These are phyloP conservation scores for Saksenaea oblongispora DNA, from an alignment of 371 early-diverging fungal genomes.

Conservation along the genomic window DNA sequence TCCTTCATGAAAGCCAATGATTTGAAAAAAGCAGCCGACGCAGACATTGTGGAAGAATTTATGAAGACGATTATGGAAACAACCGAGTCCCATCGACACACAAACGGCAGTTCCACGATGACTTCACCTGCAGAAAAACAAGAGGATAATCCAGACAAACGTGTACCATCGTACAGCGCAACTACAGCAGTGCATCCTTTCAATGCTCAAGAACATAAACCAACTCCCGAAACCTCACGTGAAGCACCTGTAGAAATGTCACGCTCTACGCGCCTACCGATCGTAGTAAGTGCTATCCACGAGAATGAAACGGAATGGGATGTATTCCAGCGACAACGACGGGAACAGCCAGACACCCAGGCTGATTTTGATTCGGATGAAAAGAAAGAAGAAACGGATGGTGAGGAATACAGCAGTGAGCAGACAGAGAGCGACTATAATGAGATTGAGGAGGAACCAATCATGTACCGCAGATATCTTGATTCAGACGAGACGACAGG, in stretches of 20 bases:
- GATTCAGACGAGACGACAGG: not conserved
- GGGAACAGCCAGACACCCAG: not conserved
- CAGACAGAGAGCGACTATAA: slow-evolving; percentile 2
- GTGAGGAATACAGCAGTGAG: slow-evolving; percentile 7
- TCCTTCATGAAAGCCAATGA: slow-evolving; percentile 22
- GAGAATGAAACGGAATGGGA: not conserved
- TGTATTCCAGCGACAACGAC: not conserved
- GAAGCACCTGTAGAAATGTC: too few species aligned
- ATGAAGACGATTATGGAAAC: slow-evolving; percentile 20
- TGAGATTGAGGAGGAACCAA: not conserved
- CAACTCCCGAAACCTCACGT: too few species aligned
- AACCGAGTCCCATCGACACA: not conserved
- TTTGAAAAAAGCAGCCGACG: slow-evolving; percentile 27
- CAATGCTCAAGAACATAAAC: not conserved
- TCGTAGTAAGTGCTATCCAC: not conserved
- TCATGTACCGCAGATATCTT: not conserved
- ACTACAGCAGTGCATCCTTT: not conserved
- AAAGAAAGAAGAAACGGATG: slow-evolving; percentile 1
- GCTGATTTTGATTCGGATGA: not conserved
- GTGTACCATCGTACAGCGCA: not conserved
- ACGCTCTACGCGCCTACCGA: not conserved
- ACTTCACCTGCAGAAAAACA: not conserved
- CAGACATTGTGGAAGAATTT: slow-evolving; percentile 25
- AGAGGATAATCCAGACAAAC: not conserved
- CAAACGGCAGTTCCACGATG: not conserved